phyloP scores from a whole-genome alignment of 306 rosid genomes.

The Sesbania bispinosa region DNA sequence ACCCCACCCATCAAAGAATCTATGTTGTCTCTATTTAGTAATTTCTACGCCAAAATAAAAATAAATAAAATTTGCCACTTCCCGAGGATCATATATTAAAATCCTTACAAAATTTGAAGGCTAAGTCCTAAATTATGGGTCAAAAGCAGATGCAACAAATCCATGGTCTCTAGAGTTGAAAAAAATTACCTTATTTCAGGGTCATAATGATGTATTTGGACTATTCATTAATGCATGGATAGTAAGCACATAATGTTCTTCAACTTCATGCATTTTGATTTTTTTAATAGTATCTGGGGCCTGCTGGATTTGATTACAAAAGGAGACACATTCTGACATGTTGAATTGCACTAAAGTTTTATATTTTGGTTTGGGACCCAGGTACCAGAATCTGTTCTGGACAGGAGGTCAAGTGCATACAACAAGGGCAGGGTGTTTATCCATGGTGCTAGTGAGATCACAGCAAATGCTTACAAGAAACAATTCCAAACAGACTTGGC shows the following conservation, averaged over 20 bases:
- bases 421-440: conserved; percentile 89
- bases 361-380: neutral
- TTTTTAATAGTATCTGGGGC: too few species aligned
- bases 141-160: conserved; percentile 25
- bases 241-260: neutral
- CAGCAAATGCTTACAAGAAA: conserved; percentile 67
- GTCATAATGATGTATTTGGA: too few species aligned
- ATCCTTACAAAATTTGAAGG: too few species aligned
- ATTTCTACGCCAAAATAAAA: neutral
- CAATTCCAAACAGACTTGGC: conserved; percentile 81
- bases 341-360: too few species aligned
- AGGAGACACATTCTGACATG: too few species aligned
- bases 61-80: conserved; percentile 4
- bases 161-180: neutral
- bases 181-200: too few species aligned
- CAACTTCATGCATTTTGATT: too few species aligned
- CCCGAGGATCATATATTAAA: too few species aligned
- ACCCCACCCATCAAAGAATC: conserved; percentile 17
- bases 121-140: conserved; percentile 18
- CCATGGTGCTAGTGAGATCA: conserved; percentile 76
- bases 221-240: conserved; percentile 20
- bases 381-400: conserved; percentile 78
- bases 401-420: conserved; percentile 58
- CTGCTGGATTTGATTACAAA: too few species aligned
- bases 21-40: conserved; percentile 12